A percentile compares a stretch with the other conserved stretches of the same genome.
Evolutionary conservation across 2,329 filamentous ascomycete genomes (phyloP).

Genomic region (Epichloe sibirici): DNA sequence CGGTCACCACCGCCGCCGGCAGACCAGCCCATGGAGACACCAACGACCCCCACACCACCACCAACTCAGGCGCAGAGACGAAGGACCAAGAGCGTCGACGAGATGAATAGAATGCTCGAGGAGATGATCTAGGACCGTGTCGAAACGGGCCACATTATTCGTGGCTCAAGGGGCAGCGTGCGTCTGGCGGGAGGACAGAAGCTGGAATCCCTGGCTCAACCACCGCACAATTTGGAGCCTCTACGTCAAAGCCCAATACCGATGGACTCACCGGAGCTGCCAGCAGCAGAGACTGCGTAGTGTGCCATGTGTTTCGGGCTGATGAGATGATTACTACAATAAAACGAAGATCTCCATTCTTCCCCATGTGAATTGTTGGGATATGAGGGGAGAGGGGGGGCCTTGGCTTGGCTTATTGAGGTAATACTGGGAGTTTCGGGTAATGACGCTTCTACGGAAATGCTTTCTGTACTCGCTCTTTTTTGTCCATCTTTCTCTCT

Average conservation of each 20-base stretch:
- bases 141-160: constrained; percentile 59
- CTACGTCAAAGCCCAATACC: constrained; percentile 26
- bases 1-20: constrained; percentile 15
- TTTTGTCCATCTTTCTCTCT: background rate
- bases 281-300: constrained; percentile 17
- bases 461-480: constrained; percentile 1
- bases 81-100: constrained; percentile 63
- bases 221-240: constrained; percentile 25
- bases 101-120: constrained; percentile 87
- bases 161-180: constrained; percentile 54
- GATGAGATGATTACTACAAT: background rate
- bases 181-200: constrained; percentile 40
- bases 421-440: constrained; percentile 10
- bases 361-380: no score
- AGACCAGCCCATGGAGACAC: constrained; percentile 7
- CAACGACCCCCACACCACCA: constrained; percentile 13
- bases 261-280: constrained; percentile 9
- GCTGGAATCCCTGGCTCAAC: constrained; percentile 22
- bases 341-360: no score
- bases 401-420: background rate
- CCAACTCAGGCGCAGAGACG: constrained; percentile 27
- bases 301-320: background rate
- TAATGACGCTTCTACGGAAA: constrained; percentile 4
- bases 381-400: background rate
- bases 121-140: constrained; percentile 92